phyloP scores from a whole-genome alignment of 805 yeast genomes.

The Candida schatavii region DNA sequence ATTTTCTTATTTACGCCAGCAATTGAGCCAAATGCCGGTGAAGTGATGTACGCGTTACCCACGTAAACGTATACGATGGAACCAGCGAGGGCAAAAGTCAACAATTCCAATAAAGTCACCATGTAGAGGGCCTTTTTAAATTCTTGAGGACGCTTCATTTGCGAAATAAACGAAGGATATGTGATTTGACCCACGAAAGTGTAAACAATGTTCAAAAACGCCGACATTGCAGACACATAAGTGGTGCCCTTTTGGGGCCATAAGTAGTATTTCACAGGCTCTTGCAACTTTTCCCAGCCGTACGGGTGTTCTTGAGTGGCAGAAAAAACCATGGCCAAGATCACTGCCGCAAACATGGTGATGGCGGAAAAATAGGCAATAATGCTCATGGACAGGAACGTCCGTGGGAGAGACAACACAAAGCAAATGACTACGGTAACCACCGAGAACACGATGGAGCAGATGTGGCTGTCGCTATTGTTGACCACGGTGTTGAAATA shows the following conservation, averaged over 20 bases:
- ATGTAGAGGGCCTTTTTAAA: constrained; percentile 54
- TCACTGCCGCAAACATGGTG: constrained; percentile 57
- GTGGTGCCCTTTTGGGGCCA: constrained; percentile 55
- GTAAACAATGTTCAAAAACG: constrained; percentile 56
- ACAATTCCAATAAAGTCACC: constrained; percentile 50
- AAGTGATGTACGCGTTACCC: constrained; percentile 51
- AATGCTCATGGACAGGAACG: constrained; percentile 49
- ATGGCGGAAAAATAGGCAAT: constrained; percentile 53
- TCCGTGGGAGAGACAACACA: constrained; percentile 53
- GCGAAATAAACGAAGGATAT: constrained; percentile 59
- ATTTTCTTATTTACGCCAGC: constrained; percentile 46
- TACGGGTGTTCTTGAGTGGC: constrained; percentile 51
- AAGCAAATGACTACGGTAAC: constrained; percentile 49
- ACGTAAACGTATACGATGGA: constrained; percentile 56
- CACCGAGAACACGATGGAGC: constrained; percentile 53
- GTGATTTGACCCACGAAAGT: constrained; percentile 66
- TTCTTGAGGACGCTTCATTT: constrained; percentile 56
- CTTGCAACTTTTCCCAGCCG: constrained; percentile 27
- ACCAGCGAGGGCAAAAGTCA: constrained; percentile 54
- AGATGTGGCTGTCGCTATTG: constrained; percentile 42
- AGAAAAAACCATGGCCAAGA: constrained; percentile 51
- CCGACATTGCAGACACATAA: constrained; percentile 53
- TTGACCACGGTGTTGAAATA: constrained; percentile 49
- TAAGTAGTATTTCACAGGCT: constrained; percentile 41
- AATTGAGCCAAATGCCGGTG: constrained; percentile 60